Base-by-base conservation (phyloP, 306 rosid species). In the Vigna unguiculata region DNA sequence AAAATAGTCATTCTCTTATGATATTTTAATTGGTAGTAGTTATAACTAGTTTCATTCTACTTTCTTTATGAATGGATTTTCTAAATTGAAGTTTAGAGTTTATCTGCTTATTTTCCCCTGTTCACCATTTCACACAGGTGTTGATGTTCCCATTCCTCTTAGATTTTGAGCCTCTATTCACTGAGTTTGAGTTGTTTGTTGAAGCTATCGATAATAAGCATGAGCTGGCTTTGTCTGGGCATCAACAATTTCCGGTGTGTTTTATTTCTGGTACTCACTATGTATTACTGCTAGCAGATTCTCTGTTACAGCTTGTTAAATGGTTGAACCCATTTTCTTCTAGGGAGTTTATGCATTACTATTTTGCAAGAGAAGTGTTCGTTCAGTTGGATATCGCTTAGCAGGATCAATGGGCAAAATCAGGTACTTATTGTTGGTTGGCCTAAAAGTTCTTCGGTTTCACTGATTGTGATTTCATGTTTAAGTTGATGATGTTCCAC, bases 261-360 rank as follows among this genome's bases (percentile, higher is more conserved):
- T 52, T 57, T 80, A 71, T 71, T n/a, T 71, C 51, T 80, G 70
- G 30, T 25, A 0, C 72, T 55, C 57, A 61, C 75, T 24, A 17
- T 41, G 52, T 55, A 30, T 48, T 76, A 72, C 38, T 83, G 62
- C 82, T 22, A 47, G 69, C 19, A 22, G 62, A 76, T 68, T 47
- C 30, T 17, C 34, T 30, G 17, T 73, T 46, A 68, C 48, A 71
- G 72, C 54, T 68, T 64, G 52, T 77, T 77, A 76, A 30, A 25
- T 12, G 55, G 73, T 63, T 63, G 51, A 81, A 62, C 58, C 32
- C 62, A 59, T 82, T 80, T 66, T 82, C 60, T 81, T 62, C 62
- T 79, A 95, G 98, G 98, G 98, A 77, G 96, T 91, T 25, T 95
- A 92, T 87, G 97, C 95, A 49, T 86, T 95, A 57, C 89, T 95